Conservation (phyloP, 805 yeast species). For the Metschnikowia drakensbergensis region DNA sequence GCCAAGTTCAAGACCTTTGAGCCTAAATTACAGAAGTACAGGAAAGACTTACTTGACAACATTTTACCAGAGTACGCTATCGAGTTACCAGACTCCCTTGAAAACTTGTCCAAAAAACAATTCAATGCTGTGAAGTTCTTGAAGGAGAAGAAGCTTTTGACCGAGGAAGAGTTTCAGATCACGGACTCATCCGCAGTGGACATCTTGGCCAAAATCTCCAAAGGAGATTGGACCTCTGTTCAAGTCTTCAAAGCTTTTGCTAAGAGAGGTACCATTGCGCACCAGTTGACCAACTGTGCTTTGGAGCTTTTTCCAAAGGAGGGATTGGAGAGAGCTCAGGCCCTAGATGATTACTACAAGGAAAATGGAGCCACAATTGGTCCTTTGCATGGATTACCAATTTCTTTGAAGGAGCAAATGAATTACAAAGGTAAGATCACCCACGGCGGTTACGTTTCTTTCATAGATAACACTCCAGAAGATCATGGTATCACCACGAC, state of each 20-base stretch:
- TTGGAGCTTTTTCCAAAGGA: slow-evolving; percentile 60
- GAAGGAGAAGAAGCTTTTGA: slow-evolving; percentile 31
- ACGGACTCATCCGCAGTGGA: slow-evolving; percentile 42
- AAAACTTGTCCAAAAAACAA: slow-evolving; percentile 30
- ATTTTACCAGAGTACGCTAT: slow-evolving; percentile 40
- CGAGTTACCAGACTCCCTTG: slow-evolving; percentile 32
- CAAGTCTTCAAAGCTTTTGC: slow-evolving; percentile 60
- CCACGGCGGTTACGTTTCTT: slow-evolving; percentile 56
- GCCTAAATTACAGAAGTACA: slow-evolving; percentile 45
- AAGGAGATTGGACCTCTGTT: slow-evolving; percentile 46
- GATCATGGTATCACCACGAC: slow-evolving; percentile 48
- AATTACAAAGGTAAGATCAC: slow-evolving; percentile 51
- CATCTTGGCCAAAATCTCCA: slow-evolving; percentile 42
- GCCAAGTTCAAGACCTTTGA: slow-evolving; percentile 41
- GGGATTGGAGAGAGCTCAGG: slow-evolving; percentile 54
- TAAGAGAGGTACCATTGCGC: slow-evolving; percentile 60
- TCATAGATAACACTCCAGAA: slow-evolving; percentile 44
- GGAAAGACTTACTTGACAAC: slow-evolving; percentile 32
- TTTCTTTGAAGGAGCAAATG: slow-evolving; percentile 64
- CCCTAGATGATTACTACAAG: slow-evolving; percentile 48
- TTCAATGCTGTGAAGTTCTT: slow-evolving; percentile 38
- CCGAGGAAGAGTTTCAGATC: slow-evolving; percentile 39
- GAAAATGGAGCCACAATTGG: slow-evolving; percentile 52
- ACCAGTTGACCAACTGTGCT: slow-evolving; percentile 57
- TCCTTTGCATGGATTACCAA: slow-evolving; percentile 65